Percentiles rank a stretch among this genome's conserved stretches.
These are phyloP conservation scores for Waitea zeae DNA, from an alignment of 1,284 basidiomycete genomes.

Conservation along the genomic window DNA sequence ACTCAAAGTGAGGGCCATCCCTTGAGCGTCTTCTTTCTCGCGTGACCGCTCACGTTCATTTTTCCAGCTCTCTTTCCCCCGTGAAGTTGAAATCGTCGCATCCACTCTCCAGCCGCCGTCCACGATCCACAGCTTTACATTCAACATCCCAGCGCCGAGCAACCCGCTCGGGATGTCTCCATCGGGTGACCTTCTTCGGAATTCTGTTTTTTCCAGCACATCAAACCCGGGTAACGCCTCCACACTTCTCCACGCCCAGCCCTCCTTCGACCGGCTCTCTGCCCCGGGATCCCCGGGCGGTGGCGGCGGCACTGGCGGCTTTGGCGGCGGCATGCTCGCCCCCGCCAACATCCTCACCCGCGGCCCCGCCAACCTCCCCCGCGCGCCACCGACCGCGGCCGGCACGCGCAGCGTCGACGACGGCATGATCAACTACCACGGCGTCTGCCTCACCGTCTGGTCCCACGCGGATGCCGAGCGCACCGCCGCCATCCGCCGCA, in stretches of 20 bases:
- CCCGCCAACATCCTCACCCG: slow-evolving; percentile 61
- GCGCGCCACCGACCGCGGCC: slow-evolving; percentile 20
- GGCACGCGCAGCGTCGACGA: slow-evolving; percentile 17
- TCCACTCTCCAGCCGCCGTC: slow-evolving; percentile 82
- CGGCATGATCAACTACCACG: slow-evolving; percentile 65
- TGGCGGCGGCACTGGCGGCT: no score
- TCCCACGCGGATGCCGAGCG: slow-evolving; percentile 82
- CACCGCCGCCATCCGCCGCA: slow-evolving; percentile 63
- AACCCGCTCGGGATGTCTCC: slow-evolving; percentile 53
- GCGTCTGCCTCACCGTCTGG: slow-evolving; percentile 86
- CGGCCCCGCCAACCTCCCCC: slow-evolving; percentile 44
- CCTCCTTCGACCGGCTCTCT: slow-evolving; percentile 53
- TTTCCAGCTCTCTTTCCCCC: slow-evolving; percentile 64
- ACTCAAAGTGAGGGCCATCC: slow-evolving; percentile 48
- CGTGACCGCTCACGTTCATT: background rate
- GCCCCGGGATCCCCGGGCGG: background rate
- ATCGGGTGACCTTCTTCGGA: slow-evolving; percentile 50
- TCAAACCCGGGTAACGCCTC: slow-evolving; percentile 27
- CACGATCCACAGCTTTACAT: slow-evolving; percentile 87
- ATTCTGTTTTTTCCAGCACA: slow-evolving; percentile 44
- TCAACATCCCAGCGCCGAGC: slow-evolving; percentile 56
- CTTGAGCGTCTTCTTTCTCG: background rate
- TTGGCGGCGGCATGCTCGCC: slow-evolving; percentile 16
- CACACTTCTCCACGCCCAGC: slow-evolving; percentile 48
- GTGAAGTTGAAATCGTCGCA: slow-evolving; percentile 89